Evolutionary conservation across 108 stramenopile species (phyloP), one percentile per base, ranked within the genome.

Genomic region (Nitzschia sp.): DNA sequence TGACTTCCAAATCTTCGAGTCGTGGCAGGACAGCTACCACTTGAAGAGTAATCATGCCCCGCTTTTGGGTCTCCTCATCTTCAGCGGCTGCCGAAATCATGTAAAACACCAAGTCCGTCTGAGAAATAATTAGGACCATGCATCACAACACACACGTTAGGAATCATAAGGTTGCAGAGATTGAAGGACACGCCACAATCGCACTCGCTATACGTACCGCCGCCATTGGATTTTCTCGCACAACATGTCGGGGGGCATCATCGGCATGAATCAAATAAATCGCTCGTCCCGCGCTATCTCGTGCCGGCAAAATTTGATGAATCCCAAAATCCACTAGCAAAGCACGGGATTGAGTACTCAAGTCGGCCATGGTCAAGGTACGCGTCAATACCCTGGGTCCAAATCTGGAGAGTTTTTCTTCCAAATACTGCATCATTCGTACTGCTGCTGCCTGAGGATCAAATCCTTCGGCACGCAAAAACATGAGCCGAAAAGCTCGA

Each of bases 401-500:
- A 38, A 73, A 81, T 0, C 48, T 47, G 19, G 33, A 49, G 3
- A 72, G 65, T 42, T 77, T 77, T 36, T 72, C 71, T 34, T 74
- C 80, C 27, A 77, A 63, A 58, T 74, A 54, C 17, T 46, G 3
- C 9, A 67, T 32, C 54, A 81, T 74, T 8, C 80, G 72, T 0
- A 23, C 3, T 0, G 80, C 80, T 6, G 80, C 72, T 17, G 26
- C 15, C 3, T 17, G 29, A 0, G 74, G 35, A 75, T 82, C 70
- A 53, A 82, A 82, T 18, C 32, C 23, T 33, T 82, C 81, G 2
- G 77, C 64, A 13, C 81, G 68, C 32, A 82, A 63, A 38, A 82
- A 79, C 48, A 42, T 35, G 29, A 82, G 69, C 11, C 64, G 66
- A 36, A 78, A 78, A 18, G 24, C 29, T 3, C 1, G 11, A 21